Evolutionary conservation across 148 eudicot genomes (phyloP), one percentile per base, ranked within the genome.

Genomic region (Rheum nobile): DNA sequence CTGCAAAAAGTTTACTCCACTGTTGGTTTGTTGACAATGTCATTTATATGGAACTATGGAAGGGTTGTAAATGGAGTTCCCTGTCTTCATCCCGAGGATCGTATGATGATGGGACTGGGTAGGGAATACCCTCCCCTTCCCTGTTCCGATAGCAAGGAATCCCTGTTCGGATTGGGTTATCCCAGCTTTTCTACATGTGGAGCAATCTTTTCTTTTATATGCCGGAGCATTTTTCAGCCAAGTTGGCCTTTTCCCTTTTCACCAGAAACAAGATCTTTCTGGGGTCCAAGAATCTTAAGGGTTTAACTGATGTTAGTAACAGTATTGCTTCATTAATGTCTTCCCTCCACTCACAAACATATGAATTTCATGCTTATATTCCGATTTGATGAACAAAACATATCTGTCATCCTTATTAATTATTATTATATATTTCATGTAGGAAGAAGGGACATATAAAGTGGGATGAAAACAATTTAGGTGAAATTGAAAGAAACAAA

Each of bases 391-490:
- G n/a, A 31, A 31, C 68, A 63, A 63, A 63, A 13, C 31, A 16
- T 29, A 11, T 57, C 1, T 57, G 31, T 57, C 38, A 31, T 31
- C 10, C 39, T 31, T 29, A 65, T 65, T 28, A 3, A 9, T 17
- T 32, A 14, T 65, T 16, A 32, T 16, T 32, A 5, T 31, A 17
- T 34, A 6, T 0, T 21, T 71, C 32, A 39, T 38, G 6, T 26
- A 80, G 79, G 77, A 83, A 75, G 75, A 86, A 87, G 79, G 83
- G 90, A 74, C 85, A 83, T 75, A 93, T 94, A 72, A 84, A 78
- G 78, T 94, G 98, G 98, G 81, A 94, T 84, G 98, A 94, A 74
- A 83, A 79, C 22, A 94, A 94, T 79, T 74, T 94, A 76, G 97
- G 78, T 29, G 96, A 94, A 41, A 94, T 94, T 74, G 98, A 94